phyloP scores from a whole-genome alignment of 108 stramenopile species.

The Licmophora abbreviata region DNA sequence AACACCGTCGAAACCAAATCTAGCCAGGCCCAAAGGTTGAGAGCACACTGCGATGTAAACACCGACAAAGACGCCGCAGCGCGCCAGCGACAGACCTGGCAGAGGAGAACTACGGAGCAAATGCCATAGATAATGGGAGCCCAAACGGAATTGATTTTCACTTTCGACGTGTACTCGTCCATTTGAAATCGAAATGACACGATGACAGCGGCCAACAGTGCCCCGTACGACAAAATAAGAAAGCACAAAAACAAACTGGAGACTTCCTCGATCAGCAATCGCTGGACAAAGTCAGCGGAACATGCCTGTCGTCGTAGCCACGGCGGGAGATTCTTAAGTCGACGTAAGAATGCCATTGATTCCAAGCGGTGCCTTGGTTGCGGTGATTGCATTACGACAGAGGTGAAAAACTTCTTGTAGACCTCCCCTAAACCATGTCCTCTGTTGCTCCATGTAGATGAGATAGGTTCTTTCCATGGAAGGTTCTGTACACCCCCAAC shows the following conservation, averaged over 20 bases:
- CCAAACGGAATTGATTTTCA: slow-evolving; percentile 6
- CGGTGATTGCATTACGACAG: no score
- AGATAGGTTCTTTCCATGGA: background rate
- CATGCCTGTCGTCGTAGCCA: slow-evolving; percentile 39
- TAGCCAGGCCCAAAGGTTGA: slow-evolving; percentile 25
- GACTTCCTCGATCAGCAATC: slow-evolving; percentile 23
- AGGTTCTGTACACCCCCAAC: slow-evolving; percentile 13
- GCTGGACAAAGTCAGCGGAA: slow-evolving; percentile 21
- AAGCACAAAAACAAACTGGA: slow-evolving; percentile 13
- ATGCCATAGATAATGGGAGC: background rate
- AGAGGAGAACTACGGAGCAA: background rate
- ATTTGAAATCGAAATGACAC: slow-evolving; percentile 22
- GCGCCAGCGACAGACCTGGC: slow-evolving; percentile 8
- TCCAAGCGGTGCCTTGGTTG: no score
- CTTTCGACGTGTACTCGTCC: slow-evolving; percentile 6
- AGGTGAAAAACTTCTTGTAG: no score
- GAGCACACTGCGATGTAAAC: background rate
- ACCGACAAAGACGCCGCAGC: slow-evolving; percentile 2
- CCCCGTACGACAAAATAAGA: slow-evolving; percentile 18
- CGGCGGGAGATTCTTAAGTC: slow-evolving; percentile 21
- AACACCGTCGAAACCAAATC: slow-evolving; percentile 17
- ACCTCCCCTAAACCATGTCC: no score
- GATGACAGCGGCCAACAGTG: slow-evolving; percentile 15
- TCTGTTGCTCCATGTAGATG: background rate
- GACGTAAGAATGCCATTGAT: slow-evolving; percentile 13